Percentiles rank a stretch among this genome's conserved stretches.
Evolutionary conservation across 768 basidiomycete genomes (phyloP).

Genomic region (Imleria badia): DNA sequence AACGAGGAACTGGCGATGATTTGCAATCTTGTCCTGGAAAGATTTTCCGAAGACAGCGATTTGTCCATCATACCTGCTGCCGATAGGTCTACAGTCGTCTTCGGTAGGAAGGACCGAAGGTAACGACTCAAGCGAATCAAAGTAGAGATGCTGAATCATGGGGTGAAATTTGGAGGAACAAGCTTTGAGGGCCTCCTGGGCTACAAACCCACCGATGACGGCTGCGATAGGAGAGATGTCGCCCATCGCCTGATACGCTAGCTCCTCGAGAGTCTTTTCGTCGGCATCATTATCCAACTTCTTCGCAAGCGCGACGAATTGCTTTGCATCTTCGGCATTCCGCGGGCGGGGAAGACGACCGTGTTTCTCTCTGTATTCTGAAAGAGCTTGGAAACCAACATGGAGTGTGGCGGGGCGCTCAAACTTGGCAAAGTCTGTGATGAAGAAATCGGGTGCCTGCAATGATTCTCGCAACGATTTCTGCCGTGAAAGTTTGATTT

Average conservation of each 20-base stretch:
- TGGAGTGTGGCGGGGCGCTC: slow-evolving; percentile 90
- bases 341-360: slow-evolving; percentile 78
- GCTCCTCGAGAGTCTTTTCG: slow-evolving; percentile 78
- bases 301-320: slow-evolving; percentile 75
- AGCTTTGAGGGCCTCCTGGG: slow-evolving; percentile 96
- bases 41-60: slow-evolving; percentile 92
- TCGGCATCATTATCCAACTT: slow-evolving; percentile 72
- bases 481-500: slow-evolving; percentile 40
- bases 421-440: slow-evolving; percentile 97
- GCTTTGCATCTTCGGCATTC: slow-evolving; percentile 74
- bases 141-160: slow-evolving; percentile 92
- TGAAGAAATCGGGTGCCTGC: slow-evolving; percentile 78
- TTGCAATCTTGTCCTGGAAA: slow-evolving; percentile 91
- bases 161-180: slow-evolving; percentile 98
- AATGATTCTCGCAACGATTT: slow-evolving; percentile 92
- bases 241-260: slow-evolving; percentile 89
- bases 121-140: slow-evolving; percentile 95
- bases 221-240: slow-evolving; percentile 89
- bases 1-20: slow-evolving; percentile 93
- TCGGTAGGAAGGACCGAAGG: slow-evolving; percentile 76
- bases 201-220: slow-evolving; percentile 95
- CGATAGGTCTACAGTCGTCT: slow-evolving; percentile 76
- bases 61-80: slow-evolving; percentile 89
- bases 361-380: slow-evolving; percentile 64
- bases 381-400: slow-evolving; percentile 92